Conservation (phyloP, 2,329 filamentous ascomycete species). For the Hypoxylon sp. region DNA sequence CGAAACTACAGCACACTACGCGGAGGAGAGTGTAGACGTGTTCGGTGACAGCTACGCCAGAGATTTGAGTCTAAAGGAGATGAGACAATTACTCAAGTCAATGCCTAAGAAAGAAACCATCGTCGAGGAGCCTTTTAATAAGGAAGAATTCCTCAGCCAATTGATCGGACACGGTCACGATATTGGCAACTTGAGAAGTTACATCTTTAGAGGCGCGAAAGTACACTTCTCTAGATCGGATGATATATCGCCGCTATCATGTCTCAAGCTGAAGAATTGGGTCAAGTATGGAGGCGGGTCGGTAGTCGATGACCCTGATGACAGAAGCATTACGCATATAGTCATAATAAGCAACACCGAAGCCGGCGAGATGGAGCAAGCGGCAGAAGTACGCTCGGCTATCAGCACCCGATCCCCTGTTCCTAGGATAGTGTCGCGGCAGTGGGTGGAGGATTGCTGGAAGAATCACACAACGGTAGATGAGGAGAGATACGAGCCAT, state of each 20-base stretch:
- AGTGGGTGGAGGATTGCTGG: conserved; percentile 86
- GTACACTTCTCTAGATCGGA: conserved; percentile 52
- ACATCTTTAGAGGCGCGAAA: conserved; percentile 60
- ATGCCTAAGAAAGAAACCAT: conserved; percentile 60
- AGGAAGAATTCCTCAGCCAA: conserved; percentile 58
- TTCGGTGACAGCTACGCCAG: conserved; percentile 86
- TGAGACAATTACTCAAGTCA: conserved; percentile 59
- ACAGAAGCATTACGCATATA: conserved; percentile 74
- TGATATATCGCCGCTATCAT: conserved; percentile 45
- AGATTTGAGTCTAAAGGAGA: conserved; percentile 70
- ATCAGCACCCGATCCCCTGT: conserved; percentile 59
- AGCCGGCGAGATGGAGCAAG: conserved; percentile 50
- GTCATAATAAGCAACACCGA: conserved; percentile 61
- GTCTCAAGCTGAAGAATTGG: conserved; percentile 62
- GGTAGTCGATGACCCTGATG: conserved; percentile 60
- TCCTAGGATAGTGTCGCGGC: conserved; percentile 72
- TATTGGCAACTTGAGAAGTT: conserved; percentile 58
- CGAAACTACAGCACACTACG: conserved; percentile 61
- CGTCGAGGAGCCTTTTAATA: conserved; percentile 52
- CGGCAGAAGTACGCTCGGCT: conserved; percentile 55
- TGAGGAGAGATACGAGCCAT: conserved; percentile 68
- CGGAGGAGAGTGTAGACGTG: conserved; percentile 72
- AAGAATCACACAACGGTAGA: conserved; percentile 78
- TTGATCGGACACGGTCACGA: conserved; percentile 65
- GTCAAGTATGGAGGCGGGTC: conserved; percentile 75